Evolutionary conservation across 2,329 filamentous ascomycete species (phyloP).

Genomic region (Mollisiaceae sp.): DNA sequence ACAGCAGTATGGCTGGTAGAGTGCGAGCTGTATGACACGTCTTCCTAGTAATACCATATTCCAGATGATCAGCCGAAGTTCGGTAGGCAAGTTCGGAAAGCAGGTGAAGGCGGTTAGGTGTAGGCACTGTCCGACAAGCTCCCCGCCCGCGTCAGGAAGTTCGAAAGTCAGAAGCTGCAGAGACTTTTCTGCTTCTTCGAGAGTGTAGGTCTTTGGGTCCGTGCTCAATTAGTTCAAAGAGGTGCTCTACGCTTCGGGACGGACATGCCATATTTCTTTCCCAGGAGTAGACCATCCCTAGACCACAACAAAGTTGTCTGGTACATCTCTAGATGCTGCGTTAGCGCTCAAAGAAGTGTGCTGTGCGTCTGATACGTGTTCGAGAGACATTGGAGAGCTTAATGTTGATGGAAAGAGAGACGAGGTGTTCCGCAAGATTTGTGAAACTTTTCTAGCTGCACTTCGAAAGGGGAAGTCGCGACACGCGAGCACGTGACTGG

Average conservation of each 20-base stretch:
- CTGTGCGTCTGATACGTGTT: background rate
- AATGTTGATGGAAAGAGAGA: background rate
- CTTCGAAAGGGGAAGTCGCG: too few relatives aligned
- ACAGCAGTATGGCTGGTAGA: background rate
- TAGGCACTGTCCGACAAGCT: background rate
- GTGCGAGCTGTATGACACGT: background rate
- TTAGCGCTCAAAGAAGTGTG: background rate
- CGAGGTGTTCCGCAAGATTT: too few relatives aligned
- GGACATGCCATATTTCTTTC: background rate
- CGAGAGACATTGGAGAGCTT: background rate
- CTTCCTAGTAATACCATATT: background rate
- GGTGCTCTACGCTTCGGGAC: background rate
- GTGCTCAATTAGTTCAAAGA: background rate
- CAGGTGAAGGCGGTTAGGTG: background rate
- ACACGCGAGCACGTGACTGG: too few relatives aligned
- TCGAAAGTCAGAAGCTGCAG: conserved; percentile 2
- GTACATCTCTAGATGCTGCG: background rate
- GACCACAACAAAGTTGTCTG: background rate
- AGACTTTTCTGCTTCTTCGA: background rate
- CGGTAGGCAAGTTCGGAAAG: conserved; percentile 1
- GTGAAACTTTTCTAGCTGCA: too few relatives aligned
- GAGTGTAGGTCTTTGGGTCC: background rate
- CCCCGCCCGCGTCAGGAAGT: background rate
- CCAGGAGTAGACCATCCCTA: background rate
- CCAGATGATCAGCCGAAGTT: conserved; percentile 8